Evolutionary conservation across 2,329 filamentous ascomycete species (phyloP).

Genomic region (Exophiala phaeomuriformis): DNA sequence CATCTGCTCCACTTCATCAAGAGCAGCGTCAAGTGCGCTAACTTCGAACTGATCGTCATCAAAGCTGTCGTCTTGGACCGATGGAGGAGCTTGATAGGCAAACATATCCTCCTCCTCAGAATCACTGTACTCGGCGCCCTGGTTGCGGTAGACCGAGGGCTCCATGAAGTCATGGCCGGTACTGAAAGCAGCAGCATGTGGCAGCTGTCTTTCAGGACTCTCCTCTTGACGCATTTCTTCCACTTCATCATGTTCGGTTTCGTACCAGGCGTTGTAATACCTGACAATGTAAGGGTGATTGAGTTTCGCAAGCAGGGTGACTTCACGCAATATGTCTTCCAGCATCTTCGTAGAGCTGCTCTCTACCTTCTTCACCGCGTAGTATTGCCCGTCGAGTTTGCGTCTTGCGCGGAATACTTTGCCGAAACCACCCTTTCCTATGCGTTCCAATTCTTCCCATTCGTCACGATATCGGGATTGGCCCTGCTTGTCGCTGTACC

Average conservation of each 20-base stretch:
- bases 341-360: slow-evolving; percentile 63
- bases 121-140: slow-evolving; percentile 63
- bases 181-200: slow-evolving; percentile 12
- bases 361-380: slow-evolving; percentile 94
- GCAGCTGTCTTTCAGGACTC: slow-evolving; percentile 6
- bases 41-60: slow-evolving; percentile 37
- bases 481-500: slow-evolving; percentile 12
- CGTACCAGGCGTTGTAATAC: slow-evolving; percentile 93
- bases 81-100: slow-evolving; percentile 27
- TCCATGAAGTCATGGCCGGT: slow-evolving; percentile 84
- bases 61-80: slow-evolving; percentile 37
- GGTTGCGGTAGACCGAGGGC: slow-evolving; percentile 64
- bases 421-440: slow-evolving; percentile 92
- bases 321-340: slow-evolving; percentile 66
- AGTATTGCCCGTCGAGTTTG: slow-evolving; percentile 85
- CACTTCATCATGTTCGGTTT: slow-evolving; percentile 36
- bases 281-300: slow-evolving; percentile 84
- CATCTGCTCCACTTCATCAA: slow-evolving; percentile 5
- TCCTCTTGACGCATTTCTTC: slow-evolving; percentile 6
- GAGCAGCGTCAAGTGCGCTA: slow-evolving; percentile 14
- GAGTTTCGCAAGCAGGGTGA: slow-evolving; percentile 80
- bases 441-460: slow-evolving; percentile 78
- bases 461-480: slow-evolving; percentile 78
- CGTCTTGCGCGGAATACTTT: slow-evolving; percentile 94
- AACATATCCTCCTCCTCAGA: slow-evolving; percentile 31